Percentiles rank a stretch among this genome's conserved stretches.
phyloP scores from a whole-genome alignment of 257 asterid genomes.

The Solanum gandarillasii region DNA sequence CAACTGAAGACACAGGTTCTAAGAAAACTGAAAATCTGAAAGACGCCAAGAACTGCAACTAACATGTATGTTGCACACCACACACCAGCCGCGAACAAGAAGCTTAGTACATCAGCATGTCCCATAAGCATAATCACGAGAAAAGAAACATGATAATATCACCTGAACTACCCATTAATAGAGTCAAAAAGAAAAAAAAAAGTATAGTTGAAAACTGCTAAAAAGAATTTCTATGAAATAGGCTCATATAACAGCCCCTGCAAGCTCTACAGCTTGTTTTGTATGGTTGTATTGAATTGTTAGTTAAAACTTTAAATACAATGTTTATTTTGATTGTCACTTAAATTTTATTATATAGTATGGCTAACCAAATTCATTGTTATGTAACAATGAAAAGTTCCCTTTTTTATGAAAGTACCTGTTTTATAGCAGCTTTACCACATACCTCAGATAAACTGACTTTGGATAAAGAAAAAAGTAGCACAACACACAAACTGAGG shows the following conservation, averaged over 20 bases:
- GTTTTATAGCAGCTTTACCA: neutral
- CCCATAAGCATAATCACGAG: conserved; percentile 42
- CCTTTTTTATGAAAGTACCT: neutral
- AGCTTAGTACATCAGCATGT: conserved; percentile 34
- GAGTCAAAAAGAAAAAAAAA: neutral
- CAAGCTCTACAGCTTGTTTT: neutral
- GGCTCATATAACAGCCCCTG: neutral
- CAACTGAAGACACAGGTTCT: conserved; percentile 21
- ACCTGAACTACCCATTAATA: conserved; percentile 25
- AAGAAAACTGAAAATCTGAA: conserved; percentile 34
- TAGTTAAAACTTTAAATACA: neutral
- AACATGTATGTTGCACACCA: conserved; percentile 72
- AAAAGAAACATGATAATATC: conserved; percentile 22
- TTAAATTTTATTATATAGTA: neutral
- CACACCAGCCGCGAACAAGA: conserved; percentile 54
- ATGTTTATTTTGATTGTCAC: neutral
- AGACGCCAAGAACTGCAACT: conserved; percentile 58
- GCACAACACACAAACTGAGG: neutral
- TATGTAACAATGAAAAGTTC: neutral
- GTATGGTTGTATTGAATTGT: neutral
- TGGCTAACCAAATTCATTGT: neutral
- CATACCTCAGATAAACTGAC: neutral
- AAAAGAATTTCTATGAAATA: neutral
- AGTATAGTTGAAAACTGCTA: neutral
- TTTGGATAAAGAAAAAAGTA: neutral